Base-by-base conservation (phyloP, 305 asterid species). In the Solanum hybrid region DNA sequence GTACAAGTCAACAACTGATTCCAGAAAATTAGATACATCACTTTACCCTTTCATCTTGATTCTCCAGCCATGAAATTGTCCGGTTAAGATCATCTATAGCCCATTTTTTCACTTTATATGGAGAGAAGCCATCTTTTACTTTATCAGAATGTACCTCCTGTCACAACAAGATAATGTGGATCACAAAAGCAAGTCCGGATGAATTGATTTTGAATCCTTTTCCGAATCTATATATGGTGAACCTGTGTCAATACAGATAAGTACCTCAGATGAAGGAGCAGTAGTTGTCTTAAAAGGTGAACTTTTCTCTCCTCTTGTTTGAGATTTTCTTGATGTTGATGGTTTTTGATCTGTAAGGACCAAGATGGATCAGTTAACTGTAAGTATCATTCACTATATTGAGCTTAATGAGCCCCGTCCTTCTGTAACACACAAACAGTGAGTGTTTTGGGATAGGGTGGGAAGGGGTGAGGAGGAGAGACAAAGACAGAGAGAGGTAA, bases 31-130 rank as follows among this genome's bases (percentile, higher is more conserved):
- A 36, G n/a, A 84, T 82, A 41, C 12, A 32, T 12, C 37, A 78
- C 77, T 91, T 89, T 91, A 95, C 99, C 96, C 93, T 96, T 88
- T 96, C 99, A 70, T 96, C 99, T 94, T 96, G 99, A 90, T 68
- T 94, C 91, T 95, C 95, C 89, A 97, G 96, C 99, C 99, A 97
- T 84, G 94, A 93, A 82, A 95, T 87, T 41, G 98, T 97, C 90
- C 93, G 94, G 82, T 90, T 91, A 79, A 96, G 93, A 93, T 97
- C 99, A 88, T 95, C 96, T 68, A 85, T 76, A 80, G 99, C 99
- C 99, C 99, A 97, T 90, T 93, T 94, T 94, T 96, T 96, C 81
- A 93, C 97, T 93, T 91, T 92, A 85, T 94, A 90, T 78, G 97
- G 95, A 91, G 96, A 91, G 92, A 96, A 95, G 20, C 61, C 57